phyloP scores from a whole-genome alignment of 2,329 filamentous ascomycete species.

The Penicillium sp. region DNA sequence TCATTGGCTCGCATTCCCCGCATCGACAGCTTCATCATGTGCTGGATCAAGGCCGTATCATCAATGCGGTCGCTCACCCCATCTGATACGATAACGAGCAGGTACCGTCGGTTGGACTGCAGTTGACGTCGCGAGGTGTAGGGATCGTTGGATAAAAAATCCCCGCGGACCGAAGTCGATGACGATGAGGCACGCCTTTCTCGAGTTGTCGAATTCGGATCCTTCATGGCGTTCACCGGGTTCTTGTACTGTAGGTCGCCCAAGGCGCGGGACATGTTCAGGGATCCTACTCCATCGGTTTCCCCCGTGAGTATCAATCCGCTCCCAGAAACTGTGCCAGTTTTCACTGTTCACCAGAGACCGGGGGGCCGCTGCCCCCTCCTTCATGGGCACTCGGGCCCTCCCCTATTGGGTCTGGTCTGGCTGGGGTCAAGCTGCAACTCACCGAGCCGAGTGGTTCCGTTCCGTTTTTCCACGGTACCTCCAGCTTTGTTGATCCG shows the following conservation, averaged over 20 bases:
- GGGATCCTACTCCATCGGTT: slow-evolving; percentile 26
- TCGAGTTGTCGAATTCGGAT: slow-evolving; percentile 16
- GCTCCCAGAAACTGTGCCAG: not conserved
- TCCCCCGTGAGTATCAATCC: not conserved
- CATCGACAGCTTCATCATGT: slow-evolving; percentile 37
- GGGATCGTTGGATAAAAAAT: slow-evolving; percentile 41
- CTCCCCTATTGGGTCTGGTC: slow-evolving; percentile 2
- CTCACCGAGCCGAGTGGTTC: slow-evolving; percentile 37
- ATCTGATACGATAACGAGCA: slow-evolving; percentile 38
- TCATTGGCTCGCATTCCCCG: slow-evolving; percentile 35
- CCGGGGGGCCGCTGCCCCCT: not conserved
- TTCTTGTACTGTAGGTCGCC: slow-evolving; percentile 45
- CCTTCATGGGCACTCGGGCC: not conserved
- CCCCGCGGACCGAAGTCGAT: slow-evolving; percentile 27
- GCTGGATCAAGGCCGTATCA: slow-evolving; percentile 34
- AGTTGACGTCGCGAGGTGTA: slow-evolving; percentile 32
- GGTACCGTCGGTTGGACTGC: slow-evolving; percentile 32
- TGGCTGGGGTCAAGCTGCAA: not conserved
- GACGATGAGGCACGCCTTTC: slow-evolving; percentile 27
- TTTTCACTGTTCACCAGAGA: not conserved
- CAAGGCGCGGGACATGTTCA: slow-evolving; percentile 45
- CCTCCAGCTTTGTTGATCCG: slow-evolving; percentile 42
- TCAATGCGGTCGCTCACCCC: slow-evolving; percentile 37
- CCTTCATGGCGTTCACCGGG: slow-evolving; percentile 34
- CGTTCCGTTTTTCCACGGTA: slow-evolving; percentile 29